Evolutionary conservation across 768 basidiomycete genomes (phyloP).

Genomic region (Pleurotus giganteus): DNA sequence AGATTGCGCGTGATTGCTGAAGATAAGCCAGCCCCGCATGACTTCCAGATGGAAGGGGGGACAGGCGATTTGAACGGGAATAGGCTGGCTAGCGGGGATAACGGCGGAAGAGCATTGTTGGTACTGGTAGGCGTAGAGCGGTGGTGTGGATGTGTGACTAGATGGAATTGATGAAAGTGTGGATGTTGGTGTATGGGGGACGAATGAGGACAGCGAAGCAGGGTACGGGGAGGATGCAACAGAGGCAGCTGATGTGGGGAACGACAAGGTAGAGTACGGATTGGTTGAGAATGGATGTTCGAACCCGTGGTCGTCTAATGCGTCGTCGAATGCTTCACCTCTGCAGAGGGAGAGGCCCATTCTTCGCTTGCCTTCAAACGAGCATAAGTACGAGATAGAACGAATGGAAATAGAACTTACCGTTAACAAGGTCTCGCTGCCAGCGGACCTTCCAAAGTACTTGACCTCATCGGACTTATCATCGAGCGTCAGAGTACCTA

Average conservation of each 20-base stretch:
- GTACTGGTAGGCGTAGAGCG: slow-evolving; percentile 1
- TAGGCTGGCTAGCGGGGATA: slow-evolving; percentile 35
- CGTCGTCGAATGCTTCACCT: slow-evolving; percentile 20
- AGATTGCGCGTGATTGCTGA: slow-evolving; percentile 14
- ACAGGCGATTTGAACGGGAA: slow-evolving; percentile 37
- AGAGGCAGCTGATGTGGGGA: background rate
- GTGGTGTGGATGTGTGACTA: background rate
- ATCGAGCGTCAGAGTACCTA: slow-evolving; percentile 63
- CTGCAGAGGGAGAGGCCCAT: slow-evolving; percentile 22
- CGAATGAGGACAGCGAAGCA: no score
- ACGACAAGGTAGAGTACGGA: background rate
- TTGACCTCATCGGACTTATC: slow-evolving; percentile 56
- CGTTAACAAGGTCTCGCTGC: slow-evolving; percentile 46
- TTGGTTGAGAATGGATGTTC: background rate
- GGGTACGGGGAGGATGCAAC: slow-evolving; percentile 2
- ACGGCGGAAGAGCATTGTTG: slow-evolving; percentile 17
- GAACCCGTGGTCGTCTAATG: slow-evolving; percentile 11
- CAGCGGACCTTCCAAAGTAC: slow-evolving; percentile 65
- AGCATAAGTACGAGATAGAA: background rate
- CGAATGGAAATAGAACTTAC: background rate
- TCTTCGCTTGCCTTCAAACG: slow-evolving; percentile 30
- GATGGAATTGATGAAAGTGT: slow-evolving; percentile 12
- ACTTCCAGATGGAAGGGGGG: background rate
- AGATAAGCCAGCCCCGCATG: background rate
- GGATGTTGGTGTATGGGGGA: no score